Percentiles rank a stretch among this genome's conserved stretches.
Evolutionary conservation across 2,329 filamentous ascomycete genomes (phyloP).

Genomic region (Gaeumannomyces tritici): DNA sequence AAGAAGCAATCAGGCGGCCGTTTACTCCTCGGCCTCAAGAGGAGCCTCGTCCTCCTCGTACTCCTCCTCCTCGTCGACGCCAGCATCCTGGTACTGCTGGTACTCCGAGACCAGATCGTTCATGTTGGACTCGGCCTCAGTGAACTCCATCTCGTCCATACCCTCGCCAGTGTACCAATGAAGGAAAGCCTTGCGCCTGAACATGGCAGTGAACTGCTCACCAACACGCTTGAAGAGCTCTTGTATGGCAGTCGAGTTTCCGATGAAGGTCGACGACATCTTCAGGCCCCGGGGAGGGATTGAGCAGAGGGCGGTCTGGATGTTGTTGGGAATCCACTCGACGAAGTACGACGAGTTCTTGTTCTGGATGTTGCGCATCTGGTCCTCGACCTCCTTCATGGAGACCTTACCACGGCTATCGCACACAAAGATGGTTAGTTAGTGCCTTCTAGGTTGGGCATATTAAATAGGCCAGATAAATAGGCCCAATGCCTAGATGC

Average conservation of each 20-base stretch:
- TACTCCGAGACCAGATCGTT: slow-evolving; percentile 99
- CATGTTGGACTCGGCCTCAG: slow-evolving; percentile 99
- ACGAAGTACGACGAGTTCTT: slow-evolving; percentile 99
- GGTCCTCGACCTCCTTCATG: slow-evolving; percentile 99
- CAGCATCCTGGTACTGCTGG: slow-evolving; percentile 99
- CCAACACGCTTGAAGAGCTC: slow-evolving; percentile 99
- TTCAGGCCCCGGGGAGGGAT: slow-evolving; percentile 95
- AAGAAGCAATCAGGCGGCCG: not conserved
- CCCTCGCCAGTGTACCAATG: slow-evolving; percentile 99
- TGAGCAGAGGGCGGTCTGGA: slow-evolving; percentile 98
- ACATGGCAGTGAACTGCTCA: slow-evolving; percentile 99
- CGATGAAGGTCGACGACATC: slow-evolving; percentile 99
- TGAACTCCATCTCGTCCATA: slow-evolving; percentile 99
- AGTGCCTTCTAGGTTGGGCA: slow-evolving; percentile 16
- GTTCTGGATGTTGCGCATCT: slow-evolving; percentile 99
- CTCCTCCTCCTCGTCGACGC: slow-evolving; percentile 94
- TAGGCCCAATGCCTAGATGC: not conserved
- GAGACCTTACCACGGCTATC: slow-evolving; percentile 91
- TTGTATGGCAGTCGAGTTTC: slow-evolving; percentile 99
- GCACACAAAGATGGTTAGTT: slow-evolving; percentile 25
- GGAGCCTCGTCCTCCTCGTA: slow-evolving; percentile 83
- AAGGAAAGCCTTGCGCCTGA: slow-evolving; percentile 99
- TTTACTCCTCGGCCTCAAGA: slow-evolving; percentile 58
- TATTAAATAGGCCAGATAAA: too few species aligned
- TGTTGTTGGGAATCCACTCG: slow-evolving; percentile 99